phyloP scores from a whole-genome alignment of 2,329 filamentous ascomycete genomes.

The Dissoconium aciculare region DNA sequence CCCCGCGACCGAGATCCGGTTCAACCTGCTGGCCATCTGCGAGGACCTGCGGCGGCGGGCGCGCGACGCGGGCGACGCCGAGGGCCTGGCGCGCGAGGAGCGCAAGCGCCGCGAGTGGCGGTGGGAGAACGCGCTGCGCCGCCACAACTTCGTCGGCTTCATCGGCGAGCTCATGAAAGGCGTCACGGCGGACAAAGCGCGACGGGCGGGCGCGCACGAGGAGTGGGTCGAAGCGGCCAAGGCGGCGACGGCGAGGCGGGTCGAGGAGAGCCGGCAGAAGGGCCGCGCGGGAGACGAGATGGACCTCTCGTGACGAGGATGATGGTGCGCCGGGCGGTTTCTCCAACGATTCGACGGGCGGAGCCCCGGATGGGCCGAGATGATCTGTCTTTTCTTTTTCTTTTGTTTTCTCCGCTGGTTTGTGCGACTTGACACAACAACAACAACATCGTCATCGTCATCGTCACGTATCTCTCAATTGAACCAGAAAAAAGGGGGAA shows the following conservation, averaged over 20 bases:
- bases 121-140: constrained; percentile 83
- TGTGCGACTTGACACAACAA: too few species aligned
- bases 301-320: constrained; percentile 25
- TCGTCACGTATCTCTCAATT: too few species aligned
- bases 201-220: constrained; percentile 51
- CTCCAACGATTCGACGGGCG: too few species aligned
- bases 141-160: constrained; percentile 95
- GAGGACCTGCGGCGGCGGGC: constrained; percentile 65
- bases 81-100: constrained; percentile 65
- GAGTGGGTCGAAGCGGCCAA: constrained; percentile 58
- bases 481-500: too few species aligned
- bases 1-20: constrained; percentile 74
- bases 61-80: constrained; percentile 65
- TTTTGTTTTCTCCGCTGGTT: too few species aligned
- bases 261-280: constrained; percentile 32
- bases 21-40: constrained; percentile 90
- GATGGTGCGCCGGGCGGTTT: too few species aligned
- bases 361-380: too few species aligned
- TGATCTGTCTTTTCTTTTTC: too few species aligned
- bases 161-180: constrained; percentile 79
- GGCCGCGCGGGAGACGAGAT: constrained; percentile 26
- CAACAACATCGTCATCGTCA: too few species aligned
- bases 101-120: constrained; percentile 73
- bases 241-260: constrained; percentile 38
- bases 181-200: constrained; percentile 62